Conservation (phyloP, 345 rosid genomes). For the Hibiscus tridactylites region DNA sequence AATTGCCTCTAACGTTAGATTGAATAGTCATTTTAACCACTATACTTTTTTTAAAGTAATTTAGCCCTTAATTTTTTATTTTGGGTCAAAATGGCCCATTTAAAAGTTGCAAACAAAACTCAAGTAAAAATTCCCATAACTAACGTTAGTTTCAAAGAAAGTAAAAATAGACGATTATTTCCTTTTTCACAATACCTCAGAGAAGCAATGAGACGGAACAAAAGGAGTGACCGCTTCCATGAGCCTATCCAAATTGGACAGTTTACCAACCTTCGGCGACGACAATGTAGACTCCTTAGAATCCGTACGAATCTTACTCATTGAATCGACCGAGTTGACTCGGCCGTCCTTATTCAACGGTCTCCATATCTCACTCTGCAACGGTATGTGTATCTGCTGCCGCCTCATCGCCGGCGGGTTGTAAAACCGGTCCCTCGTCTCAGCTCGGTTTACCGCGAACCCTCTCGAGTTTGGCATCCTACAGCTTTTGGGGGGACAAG, state of each 20-base stretch:
- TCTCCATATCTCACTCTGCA: conserved; percentile 19
- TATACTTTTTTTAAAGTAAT: no score
- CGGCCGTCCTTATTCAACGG: conserved; percentile 8
- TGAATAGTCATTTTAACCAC: no score
- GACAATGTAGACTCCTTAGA: conserved; percentile 34
- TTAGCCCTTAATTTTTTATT: no score
- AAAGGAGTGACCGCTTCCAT: conserved; percentile 43
- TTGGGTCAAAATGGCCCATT: no score
- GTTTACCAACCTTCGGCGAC: not conserved
- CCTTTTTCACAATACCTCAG: conserved; percentile 24
- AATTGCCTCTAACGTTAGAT: no score
- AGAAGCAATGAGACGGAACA: conserved; percentile 28
- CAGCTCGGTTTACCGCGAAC: conserved; percentile 27
- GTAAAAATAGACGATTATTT: no score
- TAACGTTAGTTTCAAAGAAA: no score
- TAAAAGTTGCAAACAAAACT: not conserved
- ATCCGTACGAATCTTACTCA: conserved; percentile 15
- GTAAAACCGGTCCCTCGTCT: conserved; percentile 30
- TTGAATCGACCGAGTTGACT: conserved; percentile 13
- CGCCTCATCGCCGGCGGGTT: conserved; percentile 33
- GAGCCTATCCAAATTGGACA: conserved; percentile 52
- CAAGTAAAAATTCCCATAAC: no score
- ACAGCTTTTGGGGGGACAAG: not conserved
- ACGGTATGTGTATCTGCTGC: not conserved
- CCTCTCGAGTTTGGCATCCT: conserved; percentile 35